These are phyloP conservation scores for Penicillium sp. DNA, from an alignment of 2,329 filamentous ascomycete species.

Conservation along the genomic window DNA sequence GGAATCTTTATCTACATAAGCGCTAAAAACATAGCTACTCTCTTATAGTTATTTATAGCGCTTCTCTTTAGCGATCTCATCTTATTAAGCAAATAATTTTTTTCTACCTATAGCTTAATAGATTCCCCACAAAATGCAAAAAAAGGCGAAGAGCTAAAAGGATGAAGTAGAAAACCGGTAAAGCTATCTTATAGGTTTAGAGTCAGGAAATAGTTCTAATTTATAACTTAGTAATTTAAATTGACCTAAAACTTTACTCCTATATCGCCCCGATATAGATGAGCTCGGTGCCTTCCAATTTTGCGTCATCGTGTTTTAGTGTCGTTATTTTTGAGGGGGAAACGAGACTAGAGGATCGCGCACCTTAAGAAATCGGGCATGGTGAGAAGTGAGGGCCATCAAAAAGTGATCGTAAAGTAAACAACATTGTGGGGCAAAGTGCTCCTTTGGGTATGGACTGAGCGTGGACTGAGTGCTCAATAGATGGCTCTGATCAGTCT, in stretches of 20 bases:
- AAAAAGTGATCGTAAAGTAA: constrained; percentile 15
- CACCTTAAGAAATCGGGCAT: not conserved
- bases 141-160: not conserved
- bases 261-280: not conserved
- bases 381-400: constrained; percentile 9
- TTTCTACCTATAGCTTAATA: not conserved
- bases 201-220: not conserved
- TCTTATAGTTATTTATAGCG: constrained; percentile 5
- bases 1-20: constrained; percentile 9
- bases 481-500: not conserved
- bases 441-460: constrained; percentile 2
- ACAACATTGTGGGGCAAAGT: constrained; percentile 12
- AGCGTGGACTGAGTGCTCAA: not conserved
- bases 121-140: not conserved
- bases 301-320: not conserved
- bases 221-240: not conserved
- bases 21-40: constrained; percentile 17
- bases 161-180: not conserved
- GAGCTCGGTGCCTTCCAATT: not conserved
- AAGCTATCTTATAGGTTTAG: not conserved
- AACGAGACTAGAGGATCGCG: not conserved
- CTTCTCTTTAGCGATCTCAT: constrained; percentile 10
- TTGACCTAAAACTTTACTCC: not conserved
- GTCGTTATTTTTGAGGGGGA: not conserved
- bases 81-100: constrained; percentile 12